These are phyloP conservation scores for Zygosaccharomyces bisporus DNA, from an alignment of 805 yeast species.

Conservation along the genomic window DNA sequence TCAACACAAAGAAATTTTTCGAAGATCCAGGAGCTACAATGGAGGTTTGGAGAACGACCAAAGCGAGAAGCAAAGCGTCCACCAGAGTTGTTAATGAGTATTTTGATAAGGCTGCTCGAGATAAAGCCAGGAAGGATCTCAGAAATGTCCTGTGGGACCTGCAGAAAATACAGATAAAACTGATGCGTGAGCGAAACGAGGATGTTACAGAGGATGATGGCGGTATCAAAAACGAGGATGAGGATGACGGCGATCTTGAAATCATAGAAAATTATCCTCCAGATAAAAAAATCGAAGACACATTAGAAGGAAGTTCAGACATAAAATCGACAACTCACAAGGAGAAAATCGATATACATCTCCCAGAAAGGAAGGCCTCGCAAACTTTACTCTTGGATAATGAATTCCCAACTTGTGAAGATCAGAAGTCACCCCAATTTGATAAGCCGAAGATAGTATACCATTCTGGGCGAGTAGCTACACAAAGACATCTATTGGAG, in stretches of 20 bases:
- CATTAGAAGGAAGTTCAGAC: background rate
- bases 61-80: conserved; percentile 17
- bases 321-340: background rate
- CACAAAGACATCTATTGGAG: conserved; percentile 12
- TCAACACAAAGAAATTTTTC: conserved; percentile 60
- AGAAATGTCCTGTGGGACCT: conserved; percentile 25
- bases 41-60: conserved; percentile 43
- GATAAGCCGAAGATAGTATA: background rate
- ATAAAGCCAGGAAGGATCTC: conserved; percentile 26
- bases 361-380: background rate
- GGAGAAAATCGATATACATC: background rate
- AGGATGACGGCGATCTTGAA: conserved; percentile 32
- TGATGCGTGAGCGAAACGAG: conserved; percentile 9
- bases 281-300: background rate
- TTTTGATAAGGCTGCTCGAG: conserved; percentile 29
- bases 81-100: conserved; percentile 23
- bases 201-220: conserved; percentile 11
- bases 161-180: conserved; percentile 21
- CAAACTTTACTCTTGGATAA: too few species aligned
- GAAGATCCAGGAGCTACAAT: conserved; percentile 47
- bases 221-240: conserved; percentile 13
- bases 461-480: background rate
- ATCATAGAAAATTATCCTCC: conserved; percentile 26
- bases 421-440: too few species aligned
- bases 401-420: too few species aligned